Evolutionary conservation across 2,329 filamentous ascomycete species (phyloP), one percentile per base, ranked within the genome.

Genomic region (Aspergillus ochraceoroseus): DNA sequence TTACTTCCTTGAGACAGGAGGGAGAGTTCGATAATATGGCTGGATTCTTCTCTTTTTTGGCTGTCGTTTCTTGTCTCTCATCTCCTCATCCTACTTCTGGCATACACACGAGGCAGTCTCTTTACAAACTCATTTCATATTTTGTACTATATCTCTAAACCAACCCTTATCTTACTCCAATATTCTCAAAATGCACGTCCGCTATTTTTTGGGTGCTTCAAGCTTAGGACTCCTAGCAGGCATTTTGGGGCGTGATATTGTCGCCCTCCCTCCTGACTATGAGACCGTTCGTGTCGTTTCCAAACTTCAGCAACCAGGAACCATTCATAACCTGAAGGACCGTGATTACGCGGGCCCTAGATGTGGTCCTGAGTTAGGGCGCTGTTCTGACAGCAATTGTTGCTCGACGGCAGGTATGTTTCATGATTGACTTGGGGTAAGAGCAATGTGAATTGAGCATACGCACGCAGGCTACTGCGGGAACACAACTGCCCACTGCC

Each of bases 391-490:
- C 26, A 56, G 55, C 11, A 58, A 59, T 25, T 69, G 66, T 48
- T 69, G 66, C 48, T 68, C 65, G 11, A 47, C 52, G 32, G 52
- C 60, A 43, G 66, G 66, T 66, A 55, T 34, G 47, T 53, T 6
- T 35, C 13, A 27, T 32, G 14, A n/a, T n/a, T n/a, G n/a, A n/a
- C n/a, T n/a, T n/a, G n/a, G n/a, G n/a, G n/a, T n/a, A n/a, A n/a
- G n/a, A n/a, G n/a, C n/a, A n/a, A n/a, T n/a, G n/a, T n/a, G n/a
- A n/a, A n/a, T n/a, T n/a, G n/a, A n/a, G n/a, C n/a, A n/a, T n/a
- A n/a, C n/a, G n/a, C n/a, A n/a, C n/a, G n/a, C n/a, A 68, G 65
- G 65, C 19, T 68, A 59, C 41, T 68, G 65, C 34, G 64, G 65
- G 15, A 56, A 54, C 5, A 61, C 63, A 1, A 49, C 50, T 22